Percentiles rank a stretch among this genome's conserved stretches.
Conservation (phyloP, 2,329 filamentous ascomycete genomes). For the Colletotrichum sp. region DNA sequence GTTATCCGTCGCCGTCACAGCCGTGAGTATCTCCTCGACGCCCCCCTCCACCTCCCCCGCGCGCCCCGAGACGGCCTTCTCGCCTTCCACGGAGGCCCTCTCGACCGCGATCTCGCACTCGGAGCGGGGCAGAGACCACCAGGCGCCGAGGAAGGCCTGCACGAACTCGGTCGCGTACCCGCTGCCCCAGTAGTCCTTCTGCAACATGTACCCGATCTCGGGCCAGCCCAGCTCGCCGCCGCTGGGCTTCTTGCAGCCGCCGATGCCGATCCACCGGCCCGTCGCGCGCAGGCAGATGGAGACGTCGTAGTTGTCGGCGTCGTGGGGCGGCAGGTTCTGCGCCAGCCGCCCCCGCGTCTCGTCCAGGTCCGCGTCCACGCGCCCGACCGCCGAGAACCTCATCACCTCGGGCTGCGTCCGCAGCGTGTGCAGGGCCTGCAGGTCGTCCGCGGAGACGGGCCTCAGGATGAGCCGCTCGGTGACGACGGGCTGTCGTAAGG, state of each 20-base stretch:
- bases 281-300: constrained; percentile 52
- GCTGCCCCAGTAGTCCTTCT: constrained; percentile 56
- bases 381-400: constrained; percentile 55
- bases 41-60: constrained; percentile 21
- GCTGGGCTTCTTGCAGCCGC: constrained; percentile 47
- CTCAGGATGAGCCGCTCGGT: constrained; percentile 63
- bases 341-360: constrained; percentile 47
- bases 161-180: constrained; percentile 65
- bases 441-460: constrained; percentile 53
- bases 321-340: constrained; percentile 51
- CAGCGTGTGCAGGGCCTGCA: constrained; percentile 53
- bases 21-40: constrained; percentile 44
- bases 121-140: constrained; percentile 53
- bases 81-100: constrained; percentile 34
- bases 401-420: constrained; percentile 67
- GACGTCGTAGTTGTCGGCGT: constrained; percentile 60
- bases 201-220: constrained; percentile 63
- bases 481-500: constrained; percentile 40
- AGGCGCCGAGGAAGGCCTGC: constrained; percentile 47
- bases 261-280: constrained; percentile 56
- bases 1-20: constrained; percentile 55
- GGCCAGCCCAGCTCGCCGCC: constrained; percentile 55
- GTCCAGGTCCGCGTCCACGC: constrained; percentile 46
- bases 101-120: constrained; percentile 50
- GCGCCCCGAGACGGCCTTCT: constrained; percentile 7